Percentiles rank a stretch among this genome's conserved stretches.
Evolutionary conservation across 1,139 yeast species (phyloP).

Genomic region (Geotrichum australiense): DNA sequence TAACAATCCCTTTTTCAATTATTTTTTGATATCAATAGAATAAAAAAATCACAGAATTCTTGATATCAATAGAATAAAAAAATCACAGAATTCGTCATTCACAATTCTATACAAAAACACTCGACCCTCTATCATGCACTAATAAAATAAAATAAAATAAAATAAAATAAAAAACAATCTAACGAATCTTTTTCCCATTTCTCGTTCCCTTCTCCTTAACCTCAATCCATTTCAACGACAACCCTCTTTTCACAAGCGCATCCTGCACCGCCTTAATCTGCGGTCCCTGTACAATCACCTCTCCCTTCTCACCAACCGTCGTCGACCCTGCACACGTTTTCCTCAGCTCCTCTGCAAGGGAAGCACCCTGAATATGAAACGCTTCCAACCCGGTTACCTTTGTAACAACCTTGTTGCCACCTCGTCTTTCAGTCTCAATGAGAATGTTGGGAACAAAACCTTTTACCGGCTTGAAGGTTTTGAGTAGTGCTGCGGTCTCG

Average conservation of each 20-base stretch:
- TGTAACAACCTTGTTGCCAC: slow-evolving; percentile 78
- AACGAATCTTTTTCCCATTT: slow-evolving; percentile 38
- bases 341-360: slow-evolving; percentile 61
- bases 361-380: slow-evolving; percentile 58
- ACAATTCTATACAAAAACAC: too few species aligned
- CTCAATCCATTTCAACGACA: slow-evolving; percentile 59
- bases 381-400: slow-evolving; percentile 61
- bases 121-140: too few species aligned
- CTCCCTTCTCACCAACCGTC: slow-evolving; percentile 51
- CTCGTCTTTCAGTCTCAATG: slow-evolving; percentile 66
- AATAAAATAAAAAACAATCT: too few species aligned
- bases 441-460: slow-evolving; percentile 66
- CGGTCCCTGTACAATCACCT: slow-evolving; percentile 86
- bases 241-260: slow-evolving; percentile 55
- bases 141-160: too few species aligned
- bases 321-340: slow-evolving; percentile 86
- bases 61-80: too few species aligned
- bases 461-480: slow-evolving; percentile 35
- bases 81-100: too few species aligned
- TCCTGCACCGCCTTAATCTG: slow-evolving; percentile 61
- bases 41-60: too few species aligned
- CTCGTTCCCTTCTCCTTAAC: slow-evolving; percentile 58
- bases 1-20: too few species aligned
- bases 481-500: slow-evolving; percentile 27
- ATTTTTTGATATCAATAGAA: too few species aligned